Evolutionary conservation across 2,329 filamentous ascomycete species (phyloP), one percentile per base, ranked within the genome.

Genomic region (Gaeumannomyces sp.): DNA sequence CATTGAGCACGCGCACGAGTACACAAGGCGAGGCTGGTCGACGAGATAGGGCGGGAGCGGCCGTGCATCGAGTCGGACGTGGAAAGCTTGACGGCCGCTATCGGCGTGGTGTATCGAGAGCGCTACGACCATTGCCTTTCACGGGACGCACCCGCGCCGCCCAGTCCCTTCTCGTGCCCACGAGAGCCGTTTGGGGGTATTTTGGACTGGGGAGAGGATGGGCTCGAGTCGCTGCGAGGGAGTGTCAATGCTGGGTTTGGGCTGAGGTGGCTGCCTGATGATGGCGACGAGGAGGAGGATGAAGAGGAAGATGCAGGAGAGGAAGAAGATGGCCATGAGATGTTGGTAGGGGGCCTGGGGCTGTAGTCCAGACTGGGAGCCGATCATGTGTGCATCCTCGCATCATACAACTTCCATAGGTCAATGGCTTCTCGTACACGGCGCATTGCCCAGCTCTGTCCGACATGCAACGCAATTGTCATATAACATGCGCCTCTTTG

Each of bases 1-100:
- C 65, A 76, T 85, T 59, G 76, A 79, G 33, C 77, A 79, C 64
- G 77, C 77, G 25, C 79, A 80, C 69, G 76, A 74, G 64, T 82
- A 80, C 59, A 78, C 28, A 80, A 78, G 61, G 73, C 73, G 35
- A 78, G 78, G 13, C 77, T 84, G 11, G 76, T 84, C 14, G 68
- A 71, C 6, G 77, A 79, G 64, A 74, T 82, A 4, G 76, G 73
- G 7, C 68, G 76, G 4, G 74, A 74, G 14, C 77, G 79, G 27
- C 77, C 78, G 3, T 73, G 74, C 58, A 80, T 85, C 61, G 76
- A 75, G 13, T 74, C 76, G 50, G 81, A 79, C 65, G 77, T 79
- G 59, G 79, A 81, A 69, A 81, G 77, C 2, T 76, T 82, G 13
- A 69, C 65, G 3, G 59, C 63, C 2, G 66, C 71, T 3, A 64